phyloP scores from a whole-genome alignment of 2,329 filamentous ascomycete species.

The Botrytis paeoniae region DNA sequence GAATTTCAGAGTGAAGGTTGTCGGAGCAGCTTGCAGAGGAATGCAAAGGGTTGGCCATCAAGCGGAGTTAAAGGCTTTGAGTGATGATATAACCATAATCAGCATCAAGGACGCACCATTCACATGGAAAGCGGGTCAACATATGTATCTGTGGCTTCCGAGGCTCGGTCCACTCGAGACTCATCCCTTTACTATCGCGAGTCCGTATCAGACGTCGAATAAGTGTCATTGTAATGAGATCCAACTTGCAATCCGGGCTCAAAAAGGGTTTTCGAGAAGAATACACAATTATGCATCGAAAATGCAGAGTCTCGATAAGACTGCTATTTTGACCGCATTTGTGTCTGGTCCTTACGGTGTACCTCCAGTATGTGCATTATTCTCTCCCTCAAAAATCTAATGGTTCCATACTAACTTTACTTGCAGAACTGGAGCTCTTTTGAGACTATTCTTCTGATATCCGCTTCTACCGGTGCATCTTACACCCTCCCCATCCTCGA shows the following conservation, averaged over 20 bases:
- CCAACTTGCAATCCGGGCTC: conserved; percentile 55
- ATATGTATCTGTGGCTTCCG: conserved; percentile 60
- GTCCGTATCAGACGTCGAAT: conserved; percentile 48
- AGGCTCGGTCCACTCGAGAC: conserved; percentile 52
- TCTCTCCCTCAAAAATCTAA: background rate
- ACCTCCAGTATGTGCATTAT: conserved; percentile 41
- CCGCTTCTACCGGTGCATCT: conserved; percentile 61
- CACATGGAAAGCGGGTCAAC: conserved; percentile 57
- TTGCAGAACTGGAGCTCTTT: conserved; percentile 50
- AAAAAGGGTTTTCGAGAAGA: conserved; percentile 55
- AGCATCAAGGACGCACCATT: conserved; percentile 60
- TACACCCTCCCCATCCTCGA: conserved; percentile 60
- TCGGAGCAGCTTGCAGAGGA: conserved; percentile 23
- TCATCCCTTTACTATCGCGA: conserved; percentile 61
- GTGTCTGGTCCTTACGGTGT: conserved; percentile 55
- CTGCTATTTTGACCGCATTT: conserved; percentile 43
- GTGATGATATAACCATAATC: conserved; percentile 52
- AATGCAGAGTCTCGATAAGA: conserved; percentile 34
- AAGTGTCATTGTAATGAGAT: conserved; percentile 49
- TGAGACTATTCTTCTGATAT: conserved; percentile 58
- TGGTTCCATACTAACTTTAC: background rate
- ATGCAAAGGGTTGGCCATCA: conserved; percentile 50
- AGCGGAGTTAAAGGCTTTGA: conserved; percentile 48
- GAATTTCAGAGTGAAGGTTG: conserved; percentile 46
- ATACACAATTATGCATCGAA: conserved; percentile 48